A percentile compares a stretch with the other conserved stretches of the same genome.
phyloP scores from a whole-genome alignment of 768 basidiomycete genomes.

The Lactarius psammicola region DNA sequence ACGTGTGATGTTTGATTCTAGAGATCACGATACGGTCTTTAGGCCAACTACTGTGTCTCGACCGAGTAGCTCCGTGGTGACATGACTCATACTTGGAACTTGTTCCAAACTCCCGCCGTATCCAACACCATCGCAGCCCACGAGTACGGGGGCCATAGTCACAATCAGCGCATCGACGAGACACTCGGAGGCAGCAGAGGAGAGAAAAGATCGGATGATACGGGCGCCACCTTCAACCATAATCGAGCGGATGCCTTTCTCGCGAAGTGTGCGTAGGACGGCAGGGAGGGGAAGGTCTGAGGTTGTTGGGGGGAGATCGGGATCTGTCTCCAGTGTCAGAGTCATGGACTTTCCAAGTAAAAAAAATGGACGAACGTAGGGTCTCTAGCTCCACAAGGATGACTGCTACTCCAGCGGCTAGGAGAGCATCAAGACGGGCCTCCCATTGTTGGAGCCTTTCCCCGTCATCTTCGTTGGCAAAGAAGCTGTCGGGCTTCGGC shows the following conservation, averaged over 20 bases:
- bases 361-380: constrained; percentile 37
- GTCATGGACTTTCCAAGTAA: background rate
- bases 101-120: constrained; percentile 42
- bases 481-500: constrained; percentile 30
- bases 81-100: constrained; percentile 31
- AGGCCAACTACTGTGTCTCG: constrained; percentile 35
- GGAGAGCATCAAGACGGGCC: constrained; percentile 45
- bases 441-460: constrained; percentile 32
- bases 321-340: constrained; percentile 14
- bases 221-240: constrained; percentile 97
- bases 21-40: constrained; percentile 20
- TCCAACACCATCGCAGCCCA: constrained; percentile 69
- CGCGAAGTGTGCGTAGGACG: constrained; percentile 53
- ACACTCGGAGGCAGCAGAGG: constrained; percentile 25
- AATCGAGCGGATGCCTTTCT: constrained; percentile 61
- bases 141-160: constrained; percentile 82
- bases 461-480: constrained; percentile 25
- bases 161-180: constrained; percentile 72
- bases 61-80: constrained; percentile 34
- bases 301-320: constrained; percentile 28
- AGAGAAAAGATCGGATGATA: constrained; percentile 75
- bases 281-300: constrained; percentile 45
- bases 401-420: constrained; percentile 64
- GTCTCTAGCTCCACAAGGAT: constrained; percentile 46
- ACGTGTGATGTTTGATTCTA: background rate